phyloP scores from a whole-genome alignment of 192 early-diverging fungal genomes.

The Rhizophagus prolifer region DNA sequence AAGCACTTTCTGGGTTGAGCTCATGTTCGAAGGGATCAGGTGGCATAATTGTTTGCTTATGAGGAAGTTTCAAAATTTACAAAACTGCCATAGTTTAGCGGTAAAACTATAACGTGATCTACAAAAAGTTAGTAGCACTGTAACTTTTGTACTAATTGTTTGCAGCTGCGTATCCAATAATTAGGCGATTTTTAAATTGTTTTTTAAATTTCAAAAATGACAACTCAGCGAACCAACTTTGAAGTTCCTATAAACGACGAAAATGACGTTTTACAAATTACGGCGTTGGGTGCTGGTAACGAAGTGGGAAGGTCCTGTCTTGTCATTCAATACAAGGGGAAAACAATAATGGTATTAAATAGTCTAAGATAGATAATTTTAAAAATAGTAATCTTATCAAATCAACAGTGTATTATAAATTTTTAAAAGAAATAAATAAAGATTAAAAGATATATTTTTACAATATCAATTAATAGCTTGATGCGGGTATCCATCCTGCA shows the following conservation, averaged over 20 bases:
- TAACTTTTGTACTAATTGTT: too few relatives aligned
- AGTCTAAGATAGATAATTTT: not conserved
- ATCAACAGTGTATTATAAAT: not conserved
- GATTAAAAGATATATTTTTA: constrained; percentile 7
- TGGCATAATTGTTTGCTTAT: too few relatives aligned
- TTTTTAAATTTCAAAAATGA: not conserved
- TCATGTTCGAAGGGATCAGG: too few relatives aligned
- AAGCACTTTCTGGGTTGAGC: too few relatives aligned
- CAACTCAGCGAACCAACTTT: not conserved
- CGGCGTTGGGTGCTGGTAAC: constrained; percentile 94
- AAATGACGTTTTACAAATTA: constrained; percentile 84
- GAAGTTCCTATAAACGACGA: constrained; percentile 44
- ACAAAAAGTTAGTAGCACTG: too few relatives aligned
- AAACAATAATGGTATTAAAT: constrained; percentile 81
- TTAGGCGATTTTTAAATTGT: too few relatives aligned
- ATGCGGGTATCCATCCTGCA: constrained; percentile 96
- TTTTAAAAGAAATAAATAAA: constrained; percentile 11
- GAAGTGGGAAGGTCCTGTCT: constrained; percentile 96
- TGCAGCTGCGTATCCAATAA: too few relatives aligned
- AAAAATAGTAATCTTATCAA: not conserved
- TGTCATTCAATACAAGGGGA: constrained; percentile 91
- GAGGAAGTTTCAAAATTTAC: too few relatives aligned
- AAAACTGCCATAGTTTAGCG: too few relatives aligned
- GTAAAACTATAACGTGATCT: too few relatives aligned
- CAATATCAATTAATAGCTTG: constrained; percentile 59